Evolutionary conservation across 306 rosid species (phyloP).

Genomic region (Glycine latifolia): DNA sequence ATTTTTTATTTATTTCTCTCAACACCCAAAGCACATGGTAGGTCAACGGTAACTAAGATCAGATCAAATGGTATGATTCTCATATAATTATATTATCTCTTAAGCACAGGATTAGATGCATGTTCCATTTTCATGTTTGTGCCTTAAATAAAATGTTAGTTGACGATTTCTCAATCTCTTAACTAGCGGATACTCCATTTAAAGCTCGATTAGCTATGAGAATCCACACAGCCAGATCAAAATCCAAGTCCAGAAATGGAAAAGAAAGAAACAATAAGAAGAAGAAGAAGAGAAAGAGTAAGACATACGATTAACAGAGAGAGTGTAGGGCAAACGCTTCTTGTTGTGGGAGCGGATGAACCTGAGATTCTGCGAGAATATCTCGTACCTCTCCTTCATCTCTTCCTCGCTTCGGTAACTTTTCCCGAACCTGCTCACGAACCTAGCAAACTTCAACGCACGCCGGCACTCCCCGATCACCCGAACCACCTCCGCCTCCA

Average conservation of each 20-base stretch:
- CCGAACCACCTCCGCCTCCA: slow-evolving; percentile 57
- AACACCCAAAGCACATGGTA: too few relatives aligned
- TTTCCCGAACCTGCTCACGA: slow-evolving; percentile 69
- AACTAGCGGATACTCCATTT: too few relatives aligned
- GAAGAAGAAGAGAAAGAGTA: not conserved
- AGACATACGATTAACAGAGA: slow-evolving; percentile 72
- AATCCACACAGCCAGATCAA: not conserved
- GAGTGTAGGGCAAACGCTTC: slow-evolving; percentile 65
- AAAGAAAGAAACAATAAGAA: not conserved
- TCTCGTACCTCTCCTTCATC: slow-evolving; percentile 63
- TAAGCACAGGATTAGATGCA: too few relatives aligned
- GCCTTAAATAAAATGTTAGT: too few relatives aligned
- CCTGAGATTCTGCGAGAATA: slow-evolving; percentile 62
- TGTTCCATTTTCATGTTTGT: too few relatives aligned
- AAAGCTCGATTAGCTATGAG: too few relatives aligned
- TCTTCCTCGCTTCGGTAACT: slow-evolving; percentile 67
- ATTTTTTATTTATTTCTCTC: too few relatives aligned
- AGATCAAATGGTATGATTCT: too few relatives aligned
- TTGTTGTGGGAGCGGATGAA: slow-evolving; percentile 64
- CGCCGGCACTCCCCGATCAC: slow-evolving; percentile 61
- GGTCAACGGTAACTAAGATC: too few relatives aligned
- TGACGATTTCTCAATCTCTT: too few relatives aligned
- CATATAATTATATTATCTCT: too few relatives aligned
- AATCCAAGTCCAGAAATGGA: not conserved
- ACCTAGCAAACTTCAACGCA: slow-evolving; percentile 72